Evolutionary conservation across 2,329 filamentous ascomycete genomes (phyloP).

Genomic region (Ophiostoma sp.): DNA sequence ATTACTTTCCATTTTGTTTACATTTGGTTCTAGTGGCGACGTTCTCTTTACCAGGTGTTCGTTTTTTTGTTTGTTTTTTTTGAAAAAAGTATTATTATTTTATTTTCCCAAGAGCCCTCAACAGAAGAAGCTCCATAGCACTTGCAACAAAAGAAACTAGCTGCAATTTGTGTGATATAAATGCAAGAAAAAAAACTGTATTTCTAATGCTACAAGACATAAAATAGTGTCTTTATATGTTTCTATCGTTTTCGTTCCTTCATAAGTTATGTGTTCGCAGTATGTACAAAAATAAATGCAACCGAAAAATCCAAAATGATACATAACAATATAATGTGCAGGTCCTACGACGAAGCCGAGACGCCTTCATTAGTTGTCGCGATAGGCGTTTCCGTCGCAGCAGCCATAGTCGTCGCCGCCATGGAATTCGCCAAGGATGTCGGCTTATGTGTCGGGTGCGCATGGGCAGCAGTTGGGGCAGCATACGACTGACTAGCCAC

Average conservation of each 20-base stretch:
- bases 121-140: too few relatives aligned
- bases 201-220: background rate
- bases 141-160: too few relatives aligned
- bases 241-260: background rate
- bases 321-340: background rate
- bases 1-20: too few relatives aligned
- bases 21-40: too few relatives aligned
- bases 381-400: background rate
- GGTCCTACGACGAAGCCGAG: background rate
- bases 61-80: too few relatives aligned
- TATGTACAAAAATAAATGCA: background rate
- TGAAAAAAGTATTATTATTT: too few relatives aligned
- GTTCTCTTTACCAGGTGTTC: too few relatives aligned
- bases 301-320: background rate
- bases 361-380: background rate
- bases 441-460: background rate
- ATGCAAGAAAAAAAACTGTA: background rate
- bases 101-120: too few relatives aligned
- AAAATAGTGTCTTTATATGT: background rate
- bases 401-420: background rate
- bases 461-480: background rate
- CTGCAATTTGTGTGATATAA: too few relatives aligned
- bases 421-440: background rate
- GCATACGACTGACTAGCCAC: background rate
- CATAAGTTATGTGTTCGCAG: background rate